Evolutionary conservation across 2,329 filamentous ascomycete species (phyloP).

Genomic region (Aureobasidium sp.): DNA sequence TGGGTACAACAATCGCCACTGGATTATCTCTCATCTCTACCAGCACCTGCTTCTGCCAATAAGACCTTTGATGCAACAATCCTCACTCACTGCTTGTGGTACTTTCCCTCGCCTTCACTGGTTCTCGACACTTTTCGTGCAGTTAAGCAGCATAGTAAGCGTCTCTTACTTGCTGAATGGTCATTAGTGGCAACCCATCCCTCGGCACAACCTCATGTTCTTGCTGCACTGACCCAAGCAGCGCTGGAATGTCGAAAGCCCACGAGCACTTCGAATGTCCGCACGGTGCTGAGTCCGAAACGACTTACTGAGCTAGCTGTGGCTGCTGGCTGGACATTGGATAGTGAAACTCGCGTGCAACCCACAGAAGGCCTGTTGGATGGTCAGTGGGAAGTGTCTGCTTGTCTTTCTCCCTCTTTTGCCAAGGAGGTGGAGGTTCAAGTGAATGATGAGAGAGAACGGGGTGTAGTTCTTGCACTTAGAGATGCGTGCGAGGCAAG

Average conservation of each 20-base stretch:
- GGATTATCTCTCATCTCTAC: constrained; percentile 29
- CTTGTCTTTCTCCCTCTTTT: constrained; percentile 15
- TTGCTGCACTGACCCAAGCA: constrained; percentile 46
- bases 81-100: constrained; percentile 49
- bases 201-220: constrained; percentile 43
- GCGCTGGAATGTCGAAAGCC: constrained; percentile 25
- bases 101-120: constrained; percentile 39
- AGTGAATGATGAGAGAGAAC: background rate
- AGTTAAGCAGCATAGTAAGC: constrained; percentile 30
- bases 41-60: background rate
- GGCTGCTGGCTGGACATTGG: constrained; percentile 31
- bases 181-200: constrained; percentile 35
- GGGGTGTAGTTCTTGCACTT: background rate
- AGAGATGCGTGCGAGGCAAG: constrained; percentile 9
- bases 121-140: constrained; percentile 34
- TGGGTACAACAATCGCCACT: constrained; percentile 38
- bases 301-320: constrained; percentile 34
- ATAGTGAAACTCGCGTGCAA: constrained; percentile 33
- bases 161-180: constrained; percentile 44
- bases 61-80: constrained; percentile 39
- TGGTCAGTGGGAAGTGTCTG: constrained; percentile 42
- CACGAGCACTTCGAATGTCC: constrained; percentile 41
- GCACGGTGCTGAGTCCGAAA: constrained; percentile 39
- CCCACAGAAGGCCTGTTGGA: constrained; percentile 35
- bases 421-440: background rate